Base-by-base conservation (phyloP, 2,329 filamentous ascomycete genomes). In the Hymenoscyphus linearis region DNA sequence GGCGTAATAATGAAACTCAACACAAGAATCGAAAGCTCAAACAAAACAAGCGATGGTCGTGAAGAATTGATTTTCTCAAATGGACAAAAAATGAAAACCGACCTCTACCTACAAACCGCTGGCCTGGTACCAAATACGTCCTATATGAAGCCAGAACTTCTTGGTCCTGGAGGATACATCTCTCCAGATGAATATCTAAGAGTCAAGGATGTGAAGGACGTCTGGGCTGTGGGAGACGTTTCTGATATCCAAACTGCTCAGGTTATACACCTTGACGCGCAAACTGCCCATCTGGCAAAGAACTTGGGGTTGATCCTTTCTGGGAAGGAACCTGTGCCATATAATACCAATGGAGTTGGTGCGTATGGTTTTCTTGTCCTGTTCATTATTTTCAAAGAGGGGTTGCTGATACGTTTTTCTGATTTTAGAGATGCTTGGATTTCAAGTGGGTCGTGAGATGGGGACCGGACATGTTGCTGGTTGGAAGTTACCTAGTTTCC, bases 101-200 rank as follows among this genome's bases (percentile, higher is more conserved):
- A 87, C 65, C 63, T 82, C 22, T 83, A 83, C 71, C 74, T 87
- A 55, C 79, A 83, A 7, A 82, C 83, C 2, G 79, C 80, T 67
- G 84, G 84, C 50, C 69, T 85, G 53, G 67, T 74, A 22, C 81
- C 84, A 57, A 86, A 86, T 72, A 79, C 82, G 3, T 79, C 79
- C 36, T 86, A 78, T 71, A 66, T 86, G 3, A 78, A 80, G 1
- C 67, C 67, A 2, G 70, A 71, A 60, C 75, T 80, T 64, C 76
- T 85, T 22, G 78, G 76, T 26, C 73, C 76, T 22, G 71, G 70
- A 53, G 77, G 76, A 52, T 81, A 77, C 63, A 78, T 80, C 60
- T 71, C 76, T 9, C 77, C 82, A 3, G 82, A 86, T 65, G 80
- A 81, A 36, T 78, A 73, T 67, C 77, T 81, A 69, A 76, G 75